Evolutionary conservation across 768 basidiomycete species (phyloP).

Genomic region (Agrocybe chaxingu): DNA sequence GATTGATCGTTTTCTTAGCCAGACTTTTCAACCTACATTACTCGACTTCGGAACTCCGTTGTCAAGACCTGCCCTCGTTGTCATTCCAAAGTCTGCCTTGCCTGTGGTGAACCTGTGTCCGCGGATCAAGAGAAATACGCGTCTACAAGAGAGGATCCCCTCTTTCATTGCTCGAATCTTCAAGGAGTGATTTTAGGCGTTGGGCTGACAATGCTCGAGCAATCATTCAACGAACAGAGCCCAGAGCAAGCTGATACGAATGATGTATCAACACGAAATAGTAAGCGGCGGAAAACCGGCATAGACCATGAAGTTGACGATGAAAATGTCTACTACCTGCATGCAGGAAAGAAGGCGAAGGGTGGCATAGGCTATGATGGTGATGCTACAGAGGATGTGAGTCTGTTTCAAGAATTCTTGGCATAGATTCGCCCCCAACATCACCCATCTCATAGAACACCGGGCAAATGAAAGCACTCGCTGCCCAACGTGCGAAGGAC

Average conservation of each 20-base stretch:
- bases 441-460: slow-evolving; percentile 48
- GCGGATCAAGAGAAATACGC: slow-evolving; percentile 33
- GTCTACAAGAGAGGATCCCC: slow-evolving; percentile 46
- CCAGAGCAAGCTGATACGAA: slow-evolving; percentile 28
- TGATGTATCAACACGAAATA: slow-evolving; percentile 34
- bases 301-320: slow-evolving; percentile 36
- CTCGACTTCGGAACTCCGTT: slow-evolving; percentile 56
- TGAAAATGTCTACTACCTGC: slow-evolving; percentile 51
- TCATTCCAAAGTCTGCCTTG: slow-evolving; percentile 61
- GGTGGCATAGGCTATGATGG: slow-evolving; percentile 90
- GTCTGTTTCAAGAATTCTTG: slow-evolving; percentile 22
- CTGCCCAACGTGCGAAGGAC: slow-evolving; percentile 72
- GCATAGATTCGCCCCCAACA: neutral
- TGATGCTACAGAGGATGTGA: slow-evolving; percentile 78
- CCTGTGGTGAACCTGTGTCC: slow-evolving; percentile 68
- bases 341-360: slow-evolving; percentile 62
- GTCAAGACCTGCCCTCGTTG: slow-evolving; percentile 63
- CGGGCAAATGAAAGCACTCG: slow-evolving; percentile 76
- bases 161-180: slow-evolving; percentile 88
- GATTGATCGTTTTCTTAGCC: slow-evolving; percentile 40
- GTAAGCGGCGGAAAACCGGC: slow-evolving; percentile 46
- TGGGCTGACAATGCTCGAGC: slow-evolving; percentile 84
- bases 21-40: slow-evolving; percentile 68
- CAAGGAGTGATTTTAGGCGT: slow-evolving; percentile 92
- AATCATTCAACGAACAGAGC: slow-evolving; percentile 57